Evolutionary conservation across 2,329 filamentous ascomycete species (phyloP), one percentile per base, ranked within the genome.

Genomic region (Xylariales sp.): DNA sequence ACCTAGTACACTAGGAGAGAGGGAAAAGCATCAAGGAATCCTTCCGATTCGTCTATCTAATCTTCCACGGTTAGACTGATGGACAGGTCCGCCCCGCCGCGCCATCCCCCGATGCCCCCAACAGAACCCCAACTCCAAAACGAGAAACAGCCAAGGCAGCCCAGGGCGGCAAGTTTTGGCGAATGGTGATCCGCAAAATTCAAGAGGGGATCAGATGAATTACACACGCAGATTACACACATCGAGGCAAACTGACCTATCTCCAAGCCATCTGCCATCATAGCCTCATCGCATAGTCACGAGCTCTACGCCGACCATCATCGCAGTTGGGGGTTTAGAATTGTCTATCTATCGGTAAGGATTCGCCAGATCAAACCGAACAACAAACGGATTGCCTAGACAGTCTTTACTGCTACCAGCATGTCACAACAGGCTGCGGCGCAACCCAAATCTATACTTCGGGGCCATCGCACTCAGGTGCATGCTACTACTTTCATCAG

Each of bases 391-490:
- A 9, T 41, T 12, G 8, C 32, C 43, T 10, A 28, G 46, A 23
- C 14, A 41, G 16, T 49, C 57, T 52, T 23, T 32, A 46, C 23
- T 23, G 23, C 23, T 23, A 23, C 28, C 32, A 69, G 57, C 48
- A 75, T 77, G 71, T 69, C 74, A 66, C 73, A 76, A 48, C 66
- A 70, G 52, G 71, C 72, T 60, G 78, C 77, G 41, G 78, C 80
- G n/a, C 81, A 83, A 53, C 87, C 87, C 41, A 86, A 82, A 73
- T 81, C 84, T 77, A 89, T 98, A 67, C 87, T 99, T 45, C 92
- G 96, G 70, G 96, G 96, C 60, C 96, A 98, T 82, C 86, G 88
- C 62, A 86, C 91, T 0, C 90, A 93, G 71, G 90, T 97, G 55
- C 94, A 97, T 77, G 87, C 89, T 23, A 85, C 94, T 3, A 82